Conservation (phyloP, 2,329 filamentous ascomycete species). For the Colletotrichum simmondsii region DNA sequence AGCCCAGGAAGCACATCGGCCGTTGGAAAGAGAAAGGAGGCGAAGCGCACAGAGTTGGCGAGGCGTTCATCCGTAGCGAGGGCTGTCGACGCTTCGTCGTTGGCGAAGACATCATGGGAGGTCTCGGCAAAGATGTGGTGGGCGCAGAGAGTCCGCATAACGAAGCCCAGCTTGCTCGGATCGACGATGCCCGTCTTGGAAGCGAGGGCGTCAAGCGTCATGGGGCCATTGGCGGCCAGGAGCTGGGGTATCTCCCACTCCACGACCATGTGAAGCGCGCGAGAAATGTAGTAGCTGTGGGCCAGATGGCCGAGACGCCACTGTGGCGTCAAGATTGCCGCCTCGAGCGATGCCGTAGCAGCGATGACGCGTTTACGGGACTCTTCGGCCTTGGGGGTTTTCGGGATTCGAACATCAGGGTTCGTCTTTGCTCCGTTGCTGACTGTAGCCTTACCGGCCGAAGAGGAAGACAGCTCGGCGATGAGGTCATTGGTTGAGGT, state of each 20-base stretch:
- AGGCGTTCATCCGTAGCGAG: slow-evolving; percentile 19
- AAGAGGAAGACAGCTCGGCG: slow-evolving; percentile 6
- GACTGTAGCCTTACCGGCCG: background rate
- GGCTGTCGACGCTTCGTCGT: slow-evolving; percentile 22
- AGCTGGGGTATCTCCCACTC: slow-evolving; percentile 25
- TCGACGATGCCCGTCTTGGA: slow-evolving; percentile 21
- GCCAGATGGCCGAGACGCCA: slow-evolving; percentile 26
- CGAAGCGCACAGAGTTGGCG: slow-evolving; percentile 21
- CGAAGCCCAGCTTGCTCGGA: slow-evolving; percentile 20
- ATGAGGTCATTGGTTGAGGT: slow-evolving; percentile 23
- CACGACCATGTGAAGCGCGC: slow-evolving; percentile 27
- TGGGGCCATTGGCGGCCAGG: slow-evolving; percentile 14
- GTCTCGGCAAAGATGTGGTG: slow-evolving; percentile 28
- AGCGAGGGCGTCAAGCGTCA: slow-evolving; percentile 11
- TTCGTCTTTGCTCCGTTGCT: background rate
- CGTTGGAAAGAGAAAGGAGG: slow-evolving; percentile 24
- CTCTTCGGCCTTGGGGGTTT: slow-evolving; percentile 14
- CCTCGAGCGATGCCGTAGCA: slow-evolving; percentile 8
- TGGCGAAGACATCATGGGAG: slow-evolving; percentile 16
- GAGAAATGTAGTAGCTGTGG: slow-evolving; percentile 17
- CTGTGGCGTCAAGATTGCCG: slow-evolving; percentile 23
- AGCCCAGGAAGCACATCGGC: slow-evolving; percentile 16
- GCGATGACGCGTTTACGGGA: slow-evolving; percentile 22
- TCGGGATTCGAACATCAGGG: slow-evolving; percentile 2
- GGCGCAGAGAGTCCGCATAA: slow-evolving; percentile 28